phyloP scores from a whole-genome alignment of 2,329 filamentous ascomycete genomes.

The Taxawa tesnikishii region DNA sequence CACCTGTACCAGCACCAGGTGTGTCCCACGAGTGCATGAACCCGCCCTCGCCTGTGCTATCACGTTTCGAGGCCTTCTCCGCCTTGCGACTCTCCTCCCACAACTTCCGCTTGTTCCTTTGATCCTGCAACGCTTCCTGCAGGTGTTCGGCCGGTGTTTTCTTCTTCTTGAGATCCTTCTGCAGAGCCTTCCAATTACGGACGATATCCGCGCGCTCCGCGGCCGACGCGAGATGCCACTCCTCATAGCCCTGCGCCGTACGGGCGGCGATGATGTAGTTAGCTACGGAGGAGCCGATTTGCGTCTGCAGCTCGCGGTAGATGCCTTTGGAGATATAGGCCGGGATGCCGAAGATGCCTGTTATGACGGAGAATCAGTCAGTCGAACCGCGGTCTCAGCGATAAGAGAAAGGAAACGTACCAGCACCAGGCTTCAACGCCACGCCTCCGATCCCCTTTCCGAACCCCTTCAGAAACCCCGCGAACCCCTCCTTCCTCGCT shows the following conservation, averaged over 20 bases:
- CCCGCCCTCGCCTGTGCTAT: background rate
- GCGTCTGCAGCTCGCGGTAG: constrained; percentile 58
- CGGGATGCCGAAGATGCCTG: constrained; percentile 32
- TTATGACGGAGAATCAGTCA: too few relatives aligned
- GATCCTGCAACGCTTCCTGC: constrained; percentile 27
- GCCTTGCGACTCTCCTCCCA: background rate
- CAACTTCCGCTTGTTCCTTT: constrained; percentile 13
- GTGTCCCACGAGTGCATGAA: background rate
- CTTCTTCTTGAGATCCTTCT: constrained; percentile 46
- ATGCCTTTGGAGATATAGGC: constrained; percentile 70
- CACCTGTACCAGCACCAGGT: background rate
- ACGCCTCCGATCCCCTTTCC: constrained; percentile 69
- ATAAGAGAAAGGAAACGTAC: constrained; percentile 26
- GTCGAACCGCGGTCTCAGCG: background rate
- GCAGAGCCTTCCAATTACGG: constrained; percentile 49
- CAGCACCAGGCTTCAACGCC: constrained; percentile 61
- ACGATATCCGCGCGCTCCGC: constrained; percentile 55
- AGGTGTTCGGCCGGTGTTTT: constrained; percentile 44
- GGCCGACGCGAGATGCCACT: constrained; percentile 40
- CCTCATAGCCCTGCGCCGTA: constrained; percentile 61
- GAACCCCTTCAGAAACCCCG: constrained; percentile 62
- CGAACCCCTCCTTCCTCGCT: constrained; percentile 47
- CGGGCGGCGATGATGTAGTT: constrained; percentile 72
- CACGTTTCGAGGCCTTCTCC: background rate
- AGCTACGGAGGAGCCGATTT: constrained; percentile 57